Base-by-base conservation (phyloP, 1,284 basidiomycete species). In the Austropuccinia psidii region DNA sequence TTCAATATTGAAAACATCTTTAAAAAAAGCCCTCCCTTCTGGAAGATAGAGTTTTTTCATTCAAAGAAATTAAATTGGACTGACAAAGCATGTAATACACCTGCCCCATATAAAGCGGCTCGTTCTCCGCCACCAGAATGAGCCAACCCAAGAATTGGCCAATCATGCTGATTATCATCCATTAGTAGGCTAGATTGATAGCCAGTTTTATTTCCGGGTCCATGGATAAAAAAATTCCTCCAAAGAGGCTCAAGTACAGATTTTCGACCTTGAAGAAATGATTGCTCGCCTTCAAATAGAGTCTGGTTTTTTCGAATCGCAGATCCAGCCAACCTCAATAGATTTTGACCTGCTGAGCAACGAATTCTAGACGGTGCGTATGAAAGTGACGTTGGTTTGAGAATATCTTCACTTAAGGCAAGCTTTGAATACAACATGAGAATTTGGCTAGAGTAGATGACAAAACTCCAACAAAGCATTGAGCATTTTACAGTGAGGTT, bases 71-170 rank as follows among this genome's bases (percentile, higher is more conserved):
- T 6, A 24, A 39, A 52, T 31, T 60, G 2, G 9, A 39, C 68
- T 70, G 55, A 61, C 68, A 70, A 43, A 6, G 68, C 57, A 35
- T 70, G 57, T 15, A 70, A 35, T 5, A 70, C 68, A 50, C 43
- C 68, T 17, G 68, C 68, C 9, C 55, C 68, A 61, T 60, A 70
- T 47, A 70, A 52, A 15, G 31, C 41, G 17, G 68, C 43, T 17
- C 68, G 68, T 49, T 45, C 37, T 6, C 68, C 68, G 9, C 68
- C 68, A 11, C 68, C 68, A 37, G 68, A 70, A 41, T 61, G 43
- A 1, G 68, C 68, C 19, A 70, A 60, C n/a, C 37, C 68, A 21
- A 70, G 31, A 39, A 52, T 35, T 27, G 68, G 68, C 55, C 57
- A 70, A 29, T 70, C 47, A 9, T 6, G 35, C 11, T 58, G 45